These are phyloP conservation scores for Ustilago curta DNA, from an alignment of 1,284 basidiomycete species.

Conservation along the genomic window DNA sequence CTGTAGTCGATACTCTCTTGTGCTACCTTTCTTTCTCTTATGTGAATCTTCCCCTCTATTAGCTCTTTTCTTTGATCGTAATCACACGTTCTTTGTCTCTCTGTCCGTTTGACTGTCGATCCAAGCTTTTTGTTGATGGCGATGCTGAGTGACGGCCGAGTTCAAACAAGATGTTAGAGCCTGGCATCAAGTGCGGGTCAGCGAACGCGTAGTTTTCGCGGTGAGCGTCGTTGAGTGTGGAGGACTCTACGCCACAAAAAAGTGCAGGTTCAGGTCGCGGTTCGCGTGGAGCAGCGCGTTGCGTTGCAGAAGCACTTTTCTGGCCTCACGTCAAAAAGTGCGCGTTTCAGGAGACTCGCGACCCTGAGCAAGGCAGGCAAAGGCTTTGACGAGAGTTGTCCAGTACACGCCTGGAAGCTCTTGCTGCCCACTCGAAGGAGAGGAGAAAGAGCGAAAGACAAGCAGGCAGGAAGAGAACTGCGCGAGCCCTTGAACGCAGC, in stretches of 20 bases:
- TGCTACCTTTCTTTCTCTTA: neutral
- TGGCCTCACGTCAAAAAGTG: slow-evolving; percentile 30
- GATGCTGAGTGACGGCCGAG: neutral
- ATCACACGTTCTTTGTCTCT: neutral
- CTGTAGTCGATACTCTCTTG: neutral
- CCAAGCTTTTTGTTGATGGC: neutral
- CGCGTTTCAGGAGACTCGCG: slow-evolving; percentile 20
- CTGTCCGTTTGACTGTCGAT: neutral
- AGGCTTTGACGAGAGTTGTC: slow-evolving; percentile 3
- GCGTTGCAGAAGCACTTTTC: slow-evolving; percentile 22
- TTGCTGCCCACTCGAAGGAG: neutral
- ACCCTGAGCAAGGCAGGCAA: neutral
- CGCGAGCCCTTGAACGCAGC: neutral
- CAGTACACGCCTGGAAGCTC: neutral
- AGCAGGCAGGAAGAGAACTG: neutral
- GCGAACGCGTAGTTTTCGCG: slow-evolving; percentile 3
- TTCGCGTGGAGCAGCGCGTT: slow-evolving; percentile 38
- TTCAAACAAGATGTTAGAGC: slow-evolving; percentile 3
- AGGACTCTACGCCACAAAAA: slow-evolving; percentile 28
- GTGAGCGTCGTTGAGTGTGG: slow-evolving; percentile 21
- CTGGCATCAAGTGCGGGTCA: neutral
- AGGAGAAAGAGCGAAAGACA: neutral
- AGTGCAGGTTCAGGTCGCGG: slow-evolving; percentile 26
- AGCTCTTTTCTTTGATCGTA: neutral
- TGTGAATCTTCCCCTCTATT: neutral